Evolutionary conservation across 169 alveolate species (phyloP), one percentile per base, ranked within the genome.

Genomic region (Theileria orientalis): DNA sequence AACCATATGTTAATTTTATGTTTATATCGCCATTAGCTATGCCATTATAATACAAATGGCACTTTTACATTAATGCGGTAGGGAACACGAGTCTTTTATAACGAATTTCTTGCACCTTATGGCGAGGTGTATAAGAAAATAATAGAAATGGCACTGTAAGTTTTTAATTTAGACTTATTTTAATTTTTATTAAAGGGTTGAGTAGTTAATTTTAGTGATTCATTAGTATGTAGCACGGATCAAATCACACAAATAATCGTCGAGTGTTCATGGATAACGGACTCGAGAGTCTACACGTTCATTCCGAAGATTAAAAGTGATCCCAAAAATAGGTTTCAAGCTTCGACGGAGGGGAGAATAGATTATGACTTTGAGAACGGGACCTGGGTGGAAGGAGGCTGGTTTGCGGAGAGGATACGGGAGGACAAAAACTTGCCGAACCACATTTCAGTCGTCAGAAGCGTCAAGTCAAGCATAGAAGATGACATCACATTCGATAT

Each of bases 401-500:
- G 97, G 97, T 92, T 91, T 40, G 95, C 94, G 29, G 96, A 94
- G 83, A 90, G 96, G 63, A 90, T 94, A 25, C 79, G 97, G 11
- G 84, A 82, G 56, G 97, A 92, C 73, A 92, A 91, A 56, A 87
- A 83, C 69, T 57, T 87, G 16, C 96, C 96, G 41, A 92, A 92
- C 76, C 91, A 91, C 41, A 73, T 90, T 13, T 46, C 75, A 11
- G 92, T 92, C 27, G 89, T 91, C 30, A 86, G 83, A 63, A 75
- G 90, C 29, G 95, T 92, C 32, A 89, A 87, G 63, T 86, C 90
- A 35, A 85, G 94, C 56, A 92, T 92, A 25, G 92, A 91, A 54
- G 94, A 91, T 68, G 95, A 91, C 29, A 91, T 92, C 52, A 87
- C 92, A n/a, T 80, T 90, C 32, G 93, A 84, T 46, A 82, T 85